These are phyloP conservation scores for Pezicula carpinea DNA, from an alignment of 2,329 filamentous ascomycete species.

Conservation along the genomic window DNA sequence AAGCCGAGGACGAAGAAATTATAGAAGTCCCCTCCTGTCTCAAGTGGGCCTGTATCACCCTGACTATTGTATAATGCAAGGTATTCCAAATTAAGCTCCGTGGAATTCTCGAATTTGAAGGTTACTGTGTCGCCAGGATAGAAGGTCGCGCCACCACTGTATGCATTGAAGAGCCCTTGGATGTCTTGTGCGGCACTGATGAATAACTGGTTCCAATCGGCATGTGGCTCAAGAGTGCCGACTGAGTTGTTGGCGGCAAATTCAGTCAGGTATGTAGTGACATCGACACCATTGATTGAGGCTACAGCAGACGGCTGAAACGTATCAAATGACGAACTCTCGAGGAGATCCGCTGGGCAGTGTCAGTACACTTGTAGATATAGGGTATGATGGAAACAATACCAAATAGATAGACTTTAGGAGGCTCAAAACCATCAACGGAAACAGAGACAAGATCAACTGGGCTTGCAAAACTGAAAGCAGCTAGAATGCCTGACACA, in stretches of 20 bases:
- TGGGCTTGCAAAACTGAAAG: conserved; percentile 45
- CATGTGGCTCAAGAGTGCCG: conserved; percentile 30
- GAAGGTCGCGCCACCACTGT: conserved; percentile 28
- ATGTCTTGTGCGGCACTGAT: conserved; percentile 20
- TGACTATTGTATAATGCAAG: conserved; percentile 25
- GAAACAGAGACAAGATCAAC: conserved; percentile 54
- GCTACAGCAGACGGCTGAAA: conserved; percentile 39
- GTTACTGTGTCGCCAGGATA: conserved; percentile 33
- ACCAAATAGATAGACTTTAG: conserved; percentile 29
- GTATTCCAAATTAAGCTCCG: conserved; percentile 25
- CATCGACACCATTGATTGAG: conserved; percentile 50
- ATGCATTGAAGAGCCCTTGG: conserved; percentile 29
- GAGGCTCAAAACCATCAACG: conserved; percentile 41
- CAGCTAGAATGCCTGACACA: conserved; percentile 42
- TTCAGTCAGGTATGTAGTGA: conserved; percentile 40
- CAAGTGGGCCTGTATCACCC: conserved; percentile 22
- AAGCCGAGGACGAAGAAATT: conserved; percentile 24
- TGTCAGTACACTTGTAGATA: not conserved
- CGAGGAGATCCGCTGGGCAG: conserved; percentile 23
- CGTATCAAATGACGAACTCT: conserved; percentile 19
- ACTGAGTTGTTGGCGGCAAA: conserved; percentile 31
- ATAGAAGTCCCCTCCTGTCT: conserved; percentile 24
- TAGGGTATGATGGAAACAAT: not conserved
- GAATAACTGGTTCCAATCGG: conserved; percentile 32
- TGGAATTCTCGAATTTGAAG: conserved; percentile 33